Conservation (phyloP, 148 eudicot species). For the Polygonum aviculare region DNA sequence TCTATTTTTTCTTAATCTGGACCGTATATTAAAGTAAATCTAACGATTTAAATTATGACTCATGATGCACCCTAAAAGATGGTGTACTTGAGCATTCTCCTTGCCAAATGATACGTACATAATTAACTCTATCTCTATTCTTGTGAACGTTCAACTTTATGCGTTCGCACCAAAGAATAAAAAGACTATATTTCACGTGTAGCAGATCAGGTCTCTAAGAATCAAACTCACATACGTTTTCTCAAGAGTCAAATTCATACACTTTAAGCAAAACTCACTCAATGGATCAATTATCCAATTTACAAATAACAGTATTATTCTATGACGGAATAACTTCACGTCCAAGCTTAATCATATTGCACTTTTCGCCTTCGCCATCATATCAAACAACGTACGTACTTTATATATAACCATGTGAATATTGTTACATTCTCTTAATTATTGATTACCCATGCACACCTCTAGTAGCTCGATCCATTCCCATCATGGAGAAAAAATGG, state of each 20-base stretch:
- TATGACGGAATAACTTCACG: neutral
- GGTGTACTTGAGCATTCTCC: too few relatives aligned
- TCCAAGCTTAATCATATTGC: neutral
- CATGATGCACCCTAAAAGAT: too few relatives aligned
- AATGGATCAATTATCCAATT: neutral
- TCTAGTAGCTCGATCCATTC: neutral
- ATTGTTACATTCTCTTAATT: neutral
- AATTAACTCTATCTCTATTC: neutral
- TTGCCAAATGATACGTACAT: too few relatives aligned
- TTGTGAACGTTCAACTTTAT: neutral
- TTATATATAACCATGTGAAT: neutral
- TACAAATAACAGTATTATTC: neutral
- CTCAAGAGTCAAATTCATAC: neutral
- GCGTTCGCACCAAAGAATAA: neutral
- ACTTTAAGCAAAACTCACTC: neutral
- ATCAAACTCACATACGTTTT: neutral
- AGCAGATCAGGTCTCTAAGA: neutral
- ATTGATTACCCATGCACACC: too few relatives aligned
- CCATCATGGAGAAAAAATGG: slow-evolving; percentile 61
- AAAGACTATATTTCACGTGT: neutral
- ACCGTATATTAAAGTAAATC: too few relatives aligned
- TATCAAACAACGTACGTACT: neutral
- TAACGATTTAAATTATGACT: too few relatives aligned
- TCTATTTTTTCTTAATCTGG: too few relatives aligned
- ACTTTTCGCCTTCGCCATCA: neutral